Evolutionary conservation across 106 monocot species (phyloP), one percentile per base, ranked within the genome.

Genomic region (Iris macrosiphon): DNA sequence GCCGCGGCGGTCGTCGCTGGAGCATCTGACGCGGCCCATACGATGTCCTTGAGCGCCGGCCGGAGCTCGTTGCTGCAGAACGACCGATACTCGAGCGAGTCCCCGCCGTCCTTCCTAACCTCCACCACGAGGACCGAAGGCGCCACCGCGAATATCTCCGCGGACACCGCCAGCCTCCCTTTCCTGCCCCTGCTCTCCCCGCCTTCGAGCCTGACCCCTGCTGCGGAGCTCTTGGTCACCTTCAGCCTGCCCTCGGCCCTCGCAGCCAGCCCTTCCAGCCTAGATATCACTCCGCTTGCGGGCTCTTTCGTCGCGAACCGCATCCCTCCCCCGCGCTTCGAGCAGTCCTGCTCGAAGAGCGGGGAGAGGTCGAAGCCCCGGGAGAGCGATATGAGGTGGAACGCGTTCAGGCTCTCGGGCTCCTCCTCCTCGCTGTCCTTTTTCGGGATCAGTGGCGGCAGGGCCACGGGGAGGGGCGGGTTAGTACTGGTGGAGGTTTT

Each of bases 311-410:
- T 83, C 7, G 71, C 83, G 29, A 80, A 79, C 42, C 80, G 22
- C 65, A 75, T 66, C 46, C 49, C 79, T 5, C 79, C 79, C 21
- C 71, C 78, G 40, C 58, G 49, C 47, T 39, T 53, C 21, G 18
- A 49, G 14, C 34, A 70, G 6, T 52, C 65, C 13, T 67, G 60
- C 31, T 57, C 62, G 51, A 82, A 83, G 22, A 88, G 53, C 13
- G 75, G 72, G 18, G 88, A 82, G 29, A 88, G 59, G 60, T 88
- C 57, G 34, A 88, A 82, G 19, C 88, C 88, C 20, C 79, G 66
- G 4, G 88, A 88, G n/a, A 88, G 52, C 1, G 82, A 82, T 13
- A 88, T 88, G 11, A 88, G 53, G 49, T 88, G 88, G 75, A 88
- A 88, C 7, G 82, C 88, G 23, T 82, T 88, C 11, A 88, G 49